phyloP scores from a whole-genome alignment of 768 basidiomycete species.

The Tulasnella sp. region DNA sequence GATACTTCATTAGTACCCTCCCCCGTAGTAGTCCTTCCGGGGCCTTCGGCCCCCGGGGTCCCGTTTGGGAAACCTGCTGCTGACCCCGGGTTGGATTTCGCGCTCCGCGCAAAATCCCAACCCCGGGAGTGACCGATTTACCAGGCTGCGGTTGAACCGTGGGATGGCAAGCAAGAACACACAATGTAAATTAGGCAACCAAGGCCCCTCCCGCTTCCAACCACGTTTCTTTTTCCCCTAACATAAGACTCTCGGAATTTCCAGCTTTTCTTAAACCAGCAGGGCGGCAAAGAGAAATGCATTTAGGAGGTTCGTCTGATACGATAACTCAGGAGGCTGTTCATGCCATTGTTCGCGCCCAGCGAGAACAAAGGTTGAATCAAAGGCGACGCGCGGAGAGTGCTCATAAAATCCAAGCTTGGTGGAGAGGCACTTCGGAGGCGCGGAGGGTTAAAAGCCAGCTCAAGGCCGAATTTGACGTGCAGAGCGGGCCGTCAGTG shows the following conservation, averaged over 20 bases:
- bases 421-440: slow-evolving; percentile 63
- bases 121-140: no score
- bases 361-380: slow-evolving; percentile 61
- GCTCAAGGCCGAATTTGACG: slow-evolving; percentile 55
- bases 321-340: slow-evolving; percentile 57
- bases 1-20: no score
- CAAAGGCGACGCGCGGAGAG: slow-evolving; percentile 59
- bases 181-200: no score
- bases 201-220: not conserved
- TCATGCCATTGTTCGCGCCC: slow-evolving; percentile 63
- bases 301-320: slow-evolving; percentile 68
- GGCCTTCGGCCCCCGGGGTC: no score
- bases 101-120: no score
- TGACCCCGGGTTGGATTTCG: no score
- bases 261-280: slow-evolving; percentile 36
- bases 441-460: slow-evolving; percentile 49
- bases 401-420: slow-evolving; percentile 66
- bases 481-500: slow-evolving; percentile 30
- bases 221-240: not conserved
- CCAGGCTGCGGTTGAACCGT: no score
- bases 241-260: not conserved
- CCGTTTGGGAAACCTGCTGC: no score
- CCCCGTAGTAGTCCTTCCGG: no score
- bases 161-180: no score
- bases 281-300: slow-evolving; percentile 51